Conservation (phyloP, 495 filamentous ascomycete species). For the Bathelium albidoporum region DNA sequence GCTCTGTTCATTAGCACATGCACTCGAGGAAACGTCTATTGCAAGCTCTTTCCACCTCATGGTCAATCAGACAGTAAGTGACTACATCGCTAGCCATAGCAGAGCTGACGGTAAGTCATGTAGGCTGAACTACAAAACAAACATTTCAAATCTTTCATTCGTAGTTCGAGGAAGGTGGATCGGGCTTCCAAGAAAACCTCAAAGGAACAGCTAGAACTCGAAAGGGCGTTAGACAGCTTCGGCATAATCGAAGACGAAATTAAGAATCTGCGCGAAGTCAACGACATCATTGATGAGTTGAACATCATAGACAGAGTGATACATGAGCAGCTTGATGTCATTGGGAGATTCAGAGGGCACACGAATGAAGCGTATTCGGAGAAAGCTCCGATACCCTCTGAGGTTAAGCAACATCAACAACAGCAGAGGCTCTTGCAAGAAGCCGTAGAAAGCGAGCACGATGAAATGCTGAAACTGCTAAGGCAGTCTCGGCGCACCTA, state of each 20-base stretch:
- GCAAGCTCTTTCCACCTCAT: not conserved
- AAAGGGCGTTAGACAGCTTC: not conserved
- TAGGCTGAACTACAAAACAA: not conserved
- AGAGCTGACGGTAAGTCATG: not conserved
- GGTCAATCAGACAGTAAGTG: not conserved
- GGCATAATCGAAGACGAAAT: not conserved
- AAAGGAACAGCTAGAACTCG: not conserved
- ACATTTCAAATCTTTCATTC: not conserved
- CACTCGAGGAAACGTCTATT: not conserved
- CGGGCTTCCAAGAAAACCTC: not conserved
- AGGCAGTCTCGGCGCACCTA: not conserved
- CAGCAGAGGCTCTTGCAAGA: not conserved
- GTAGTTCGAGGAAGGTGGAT: not conserved
- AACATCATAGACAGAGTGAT: conserved; percentile 1
- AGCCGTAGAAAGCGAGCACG: not conserved
- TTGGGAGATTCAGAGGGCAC: not conserved
- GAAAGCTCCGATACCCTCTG: not conserved
- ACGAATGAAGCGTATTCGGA: not conserved
- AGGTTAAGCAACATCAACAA: not conserved
- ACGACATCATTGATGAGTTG: conserved; percentile 1
- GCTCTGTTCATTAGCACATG: not conserved
- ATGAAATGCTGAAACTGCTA: not conserved
- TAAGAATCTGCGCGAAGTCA: not conserved
- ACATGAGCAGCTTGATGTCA: not conserved
- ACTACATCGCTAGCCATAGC: not conserved